Evolutionary conservation across 345 rosid genomes (phyloP).

Genomic region (Kandelia obovata): DNA sequence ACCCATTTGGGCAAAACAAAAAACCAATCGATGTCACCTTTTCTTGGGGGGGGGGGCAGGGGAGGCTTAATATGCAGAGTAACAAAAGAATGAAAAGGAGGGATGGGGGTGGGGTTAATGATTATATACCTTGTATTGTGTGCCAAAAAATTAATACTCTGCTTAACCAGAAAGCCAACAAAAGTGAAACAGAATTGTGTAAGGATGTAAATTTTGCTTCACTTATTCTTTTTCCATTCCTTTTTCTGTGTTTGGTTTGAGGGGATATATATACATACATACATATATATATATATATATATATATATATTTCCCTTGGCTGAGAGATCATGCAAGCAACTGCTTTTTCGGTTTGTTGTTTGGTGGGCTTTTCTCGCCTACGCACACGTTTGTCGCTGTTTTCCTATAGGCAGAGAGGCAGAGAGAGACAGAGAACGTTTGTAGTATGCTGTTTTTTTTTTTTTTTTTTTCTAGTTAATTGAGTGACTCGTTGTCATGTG

Average conservation of each 20-base stretch:
- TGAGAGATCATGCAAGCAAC: conserved; percentile 6
- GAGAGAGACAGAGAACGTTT: background rate
- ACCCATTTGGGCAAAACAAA: conserved; percentile 3
- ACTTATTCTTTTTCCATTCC: background rate
- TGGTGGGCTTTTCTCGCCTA: background rate
- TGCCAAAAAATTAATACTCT: background rate
- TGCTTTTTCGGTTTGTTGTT: background rate
- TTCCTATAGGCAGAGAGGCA: background rate
- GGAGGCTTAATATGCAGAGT: background rate
- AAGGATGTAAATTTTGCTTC: background rate
- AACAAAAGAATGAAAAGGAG: background rate
- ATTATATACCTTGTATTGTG: no score
- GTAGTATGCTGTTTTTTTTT: background rate
- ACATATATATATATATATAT: no score
- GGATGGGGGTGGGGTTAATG: background rate
- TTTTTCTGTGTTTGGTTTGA: background rate
- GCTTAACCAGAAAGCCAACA: conserved; percentile 11
- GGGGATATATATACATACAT: background rate
- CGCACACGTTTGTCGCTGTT: background rate
- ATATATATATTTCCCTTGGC: no score
- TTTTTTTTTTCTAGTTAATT: no score
- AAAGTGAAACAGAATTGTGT: background rate
- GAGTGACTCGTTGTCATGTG: no score
- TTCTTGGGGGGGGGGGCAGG: background rate
- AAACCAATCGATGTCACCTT: background rate